phyloP scores from a whole-genome alignment of 768 basidiomycete genomes.

The Strobilomyces confusus region DNA sequence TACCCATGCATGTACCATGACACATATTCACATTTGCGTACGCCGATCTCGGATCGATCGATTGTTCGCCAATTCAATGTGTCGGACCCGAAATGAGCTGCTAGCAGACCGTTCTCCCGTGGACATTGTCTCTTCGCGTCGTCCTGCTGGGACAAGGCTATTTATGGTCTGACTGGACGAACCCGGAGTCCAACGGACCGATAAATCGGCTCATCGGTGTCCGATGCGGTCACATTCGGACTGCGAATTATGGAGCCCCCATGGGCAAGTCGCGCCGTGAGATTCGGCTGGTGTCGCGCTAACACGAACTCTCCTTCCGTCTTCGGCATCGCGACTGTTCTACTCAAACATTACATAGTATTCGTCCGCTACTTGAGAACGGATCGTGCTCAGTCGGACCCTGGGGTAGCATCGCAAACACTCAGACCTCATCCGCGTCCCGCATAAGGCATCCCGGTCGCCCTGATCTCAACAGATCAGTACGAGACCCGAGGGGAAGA shows the following conservation, averaged over 20 bases:
- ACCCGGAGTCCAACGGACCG: neutral
- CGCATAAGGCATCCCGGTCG: constrained; percentile 43
- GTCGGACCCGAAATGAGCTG: neutral
- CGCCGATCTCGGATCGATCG: neutral
- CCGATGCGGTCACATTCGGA: no score
- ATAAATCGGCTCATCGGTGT: neutral
- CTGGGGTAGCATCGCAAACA: no score
- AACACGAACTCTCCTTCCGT: no score
- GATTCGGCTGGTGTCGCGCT: no score
- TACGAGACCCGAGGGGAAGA: neutral
- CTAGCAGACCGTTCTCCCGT: neutral
- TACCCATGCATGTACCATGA: neutral
- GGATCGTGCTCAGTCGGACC: no score
- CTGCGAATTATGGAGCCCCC: no score
- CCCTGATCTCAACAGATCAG: constrained; percentile 27
- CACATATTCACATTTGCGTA: neutral
- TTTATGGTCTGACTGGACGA: neutral
- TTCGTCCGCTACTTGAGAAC: no score
- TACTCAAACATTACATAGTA: no score
- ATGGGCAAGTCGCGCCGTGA: no score
- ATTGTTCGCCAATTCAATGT: neutral
- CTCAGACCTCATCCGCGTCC: constrained; percentile 45
- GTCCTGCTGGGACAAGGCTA: no score
- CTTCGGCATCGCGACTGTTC: no score
- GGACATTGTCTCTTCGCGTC: neutral